Percentiles rank a stretch among this genome's conserved stretches.
Conservation (phyloP, 148 eudicot species). For the Vaccinium myrtillus region DNA sequence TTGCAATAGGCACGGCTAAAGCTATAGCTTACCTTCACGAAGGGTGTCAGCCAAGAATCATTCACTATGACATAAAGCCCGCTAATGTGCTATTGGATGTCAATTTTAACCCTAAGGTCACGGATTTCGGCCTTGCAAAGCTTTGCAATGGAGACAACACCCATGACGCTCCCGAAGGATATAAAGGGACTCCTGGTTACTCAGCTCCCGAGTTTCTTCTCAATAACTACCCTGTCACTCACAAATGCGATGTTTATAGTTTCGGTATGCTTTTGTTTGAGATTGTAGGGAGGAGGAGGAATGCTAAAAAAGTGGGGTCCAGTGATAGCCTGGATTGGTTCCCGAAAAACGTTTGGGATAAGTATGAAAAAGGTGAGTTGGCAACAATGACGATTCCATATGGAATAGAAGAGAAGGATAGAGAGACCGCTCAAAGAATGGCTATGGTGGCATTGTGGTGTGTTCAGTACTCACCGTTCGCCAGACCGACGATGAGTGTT, state of each 20-base stretch:
- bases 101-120: background rate
- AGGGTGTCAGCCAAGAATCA: background rate
- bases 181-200: constrained; percentile 6
- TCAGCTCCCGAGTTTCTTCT: constrained; percentile 4
- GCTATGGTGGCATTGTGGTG: background rate
- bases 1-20: background rate
- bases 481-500: no score
- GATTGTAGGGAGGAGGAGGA: constrained; percentile 15
- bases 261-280: constrained; percentile 17
- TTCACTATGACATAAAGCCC: constrained; percentile 18
- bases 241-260: constrained; percentile 16
- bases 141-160: background rate
- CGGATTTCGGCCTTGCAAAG: constrained; percentile 17
- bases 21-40: background rate
- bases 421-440: background rate
- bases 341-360: background rate
- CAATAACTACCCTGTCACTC: background rate
- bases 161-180: background rate
- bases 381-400: background rate
- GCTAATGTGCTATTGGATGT: constrained; percentile 4
- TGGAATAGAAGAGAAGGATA: constrained; percentile 1
- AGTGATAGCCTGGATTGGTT: constrained; percentile 9
- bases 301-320: background rate
- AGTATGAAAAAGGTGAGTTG: background rate
- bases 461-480: no score